These are phyloP conservation scores for Schizosaccharomyces pombe DNA, from an alignment of 805 yeast genomes.

Conservation along the genomic window DNA sequence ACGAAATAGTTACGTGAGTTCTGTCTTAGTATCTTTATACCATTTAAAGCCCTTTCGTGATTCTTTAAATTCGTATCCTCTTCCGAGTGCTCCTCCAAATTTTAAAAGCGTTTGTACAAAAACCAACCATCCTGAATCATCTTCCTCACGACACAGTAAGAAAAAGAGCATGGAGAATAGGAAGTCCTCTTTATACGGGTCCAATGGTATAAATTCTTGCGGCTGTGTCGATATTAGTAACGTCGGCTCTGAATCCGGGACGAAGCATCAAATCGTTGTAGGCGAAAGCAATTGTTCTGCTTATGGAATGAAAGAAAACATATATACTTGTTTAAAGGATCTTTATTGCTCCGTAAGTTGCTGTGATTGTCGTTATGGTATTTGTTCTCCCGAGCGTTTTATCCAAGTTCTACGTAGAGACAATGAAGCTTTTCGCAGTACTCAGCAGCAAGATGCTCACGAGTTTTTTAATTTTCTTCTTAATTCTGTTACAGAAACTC, in stretches of 20 bases:
- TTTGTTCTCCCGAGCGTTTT: conserved; percentile 58
- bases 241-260: conserved; percentile 15
- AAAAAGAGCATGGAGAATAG: not conserved
- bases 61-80: conserved; percentile 15
- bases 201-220: not conserved
- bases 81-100: conserved; percentile 2
- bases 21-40: conserved; percentile 71
- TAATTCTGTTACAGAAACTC: conserved; percentile 38
- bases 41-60: conserved; percentile 47
- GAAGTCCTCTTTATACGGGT: not conserved
- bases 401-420: conserved; percentile 56
- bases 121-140: not conserved
- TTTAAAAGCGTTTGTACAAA: conserved; percentile 3
- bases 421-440: conserved; percentile 63
- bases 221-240: not conserved
- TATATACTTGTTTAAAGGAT: conserved; percentile 56
- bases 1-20: conserved; percentile 12
- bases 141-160: not conserved
- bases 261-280: conserved; percentile 26
- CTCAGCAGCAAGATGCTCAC: conserved; percentile 97
- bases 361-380: conserved; percentile 44
- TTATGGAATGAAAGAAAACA: conserved; percentile 26
- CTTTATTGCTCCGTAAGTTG: conserved; percentile 66
- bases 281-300: conserved; percentile 18
- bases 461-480: conserved; percentile 75